A percentile compares a stretch with the other conserved stretches of the same genome.
phyloP scores from a whole-genome alignment of 2,329 filamentous ascomycete species.

The Colletotrichum godetiae region DNA sequence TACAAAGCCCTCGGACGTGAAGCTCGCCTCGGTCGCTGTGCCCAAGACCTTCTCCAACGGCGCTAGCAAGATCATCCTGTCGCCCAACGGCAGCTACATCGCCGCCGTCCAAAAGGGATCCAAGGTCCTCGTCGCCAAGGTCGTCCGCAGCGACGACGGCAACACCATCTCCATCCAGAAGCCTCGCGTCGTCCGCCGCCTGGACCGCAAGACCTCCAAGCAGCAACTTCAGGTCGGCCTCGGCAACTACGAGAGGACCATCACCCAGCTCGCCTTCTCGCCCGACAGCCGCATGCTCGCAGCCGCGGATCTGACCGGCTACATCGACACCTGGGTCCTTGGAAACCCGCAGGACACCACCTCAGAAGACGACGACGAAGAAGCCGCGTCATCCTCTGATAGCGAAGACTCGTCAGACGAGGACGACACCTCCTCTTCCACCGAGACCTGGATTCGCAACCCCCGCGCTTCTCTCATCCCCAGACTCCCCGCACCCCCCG shows the following conservation, averaged over 20 bases:
- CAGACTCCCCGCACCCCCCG: conserved; percentile 72
- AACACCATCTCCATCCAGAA: conserved; percentile 38
- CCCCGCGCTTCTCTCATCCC: conserved; percentile 77
- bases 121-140: conserved; percentile 63
- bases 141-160: conserved; percentile 42
- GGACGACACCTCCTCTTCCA: conserved; percentile 49
- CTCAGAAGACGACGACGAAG: conserved; percentile 44
- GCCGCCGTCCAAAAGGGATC: conserved; percentile 72
- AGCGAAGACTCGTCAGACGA: conserved; percentile 45
- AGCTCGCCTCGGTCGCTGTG: conserved; percentile 76
- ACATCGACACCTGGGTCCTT: conserved; percentile 87
- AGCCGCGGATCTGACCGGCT: conserved; percentile 83
- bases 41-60: conserved; percentile 69
- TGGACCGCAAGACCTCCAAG: conserved; percentile 65
- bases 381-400: conserved; percentile 40
- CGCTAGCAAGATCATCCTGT: conserved; percentile 76
- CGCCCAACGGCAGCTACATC: conserved; percentile 77
- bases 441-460: conserved; percentile 79
- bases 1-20: conserved; percentile 68
- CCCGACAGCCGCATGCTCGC: conserved; percentile 83
- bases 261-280: conserved; percentile 82
- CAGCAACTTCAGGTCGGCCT: conserved; percentile 72
- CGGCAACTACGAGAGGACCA: conserved; percentile 80
- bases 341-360: conserved; percentile 54
- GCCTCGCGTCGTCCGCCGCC: conserved; percentile 60